Evolutionary conservation across 768 basidiomycete species (phyloP).

Genomic region (Mrakia frigida): DNA sequence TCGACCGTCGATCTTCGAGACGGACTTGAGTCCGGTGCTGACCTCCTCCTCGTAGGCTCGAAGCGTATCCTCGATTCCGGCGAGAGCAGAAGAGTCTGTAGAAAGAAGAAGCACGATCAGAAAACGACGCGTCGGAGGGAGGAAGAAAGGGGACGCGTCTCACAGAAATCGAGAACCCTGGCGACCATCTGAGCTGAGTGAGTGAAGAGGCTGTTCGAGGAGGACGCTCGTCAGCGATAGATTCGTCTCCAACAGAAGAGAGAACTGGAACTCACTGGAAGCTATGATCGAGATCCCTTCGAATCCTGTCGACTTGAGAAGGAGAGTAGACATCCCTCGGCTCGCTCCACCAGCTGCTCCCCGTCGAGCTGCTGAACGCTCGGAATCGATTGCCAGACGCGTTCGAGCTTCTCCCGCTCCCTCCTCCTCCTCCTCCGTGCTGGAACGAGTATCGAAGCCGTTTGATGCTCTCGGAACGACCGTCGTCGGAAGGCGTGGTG

Average conservation of each 20-base stretch:
- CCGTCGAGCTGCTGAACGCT: not conserved
- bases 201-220: conserved; percentile 11
- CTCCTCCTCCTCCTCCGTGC: not conserved
- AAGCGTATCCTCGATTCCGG: not conserved
- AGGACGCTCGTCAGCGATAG: not conserved
- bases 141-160: not conserved
- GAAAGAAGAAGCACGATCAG: not conserved
- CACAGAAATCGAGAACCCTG: conserved; percentile 16
- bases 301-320: not conserved
- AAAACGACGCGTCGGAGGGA: not conserved
- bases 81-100: not conserved
- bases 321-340: conserved; percentile 4
- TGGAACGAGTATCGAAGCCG: conserved; percentile 22
- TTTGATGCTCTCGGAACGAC: conserved; percentile 6
- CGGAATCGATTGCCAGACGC: conserved; percentile 2
- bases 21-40: not conserved
- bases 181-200: conserved; percentile 25
- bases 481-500: not conserved
- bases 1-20: not conserved
- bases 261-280: not conserved
- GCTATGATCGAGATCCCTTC: conserved; percentile 2
- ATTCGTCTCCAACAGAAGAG: not conserved
- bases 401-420: not conserved
- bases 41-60: not conserved
- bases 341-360: conserved; percentile 11